Evolutionary conservation across 768 basidiomycete genomes (phyloP), one percentile per base, ranked within the genome.

Genomic region (Kwoniella mangroviensis): DNA sequence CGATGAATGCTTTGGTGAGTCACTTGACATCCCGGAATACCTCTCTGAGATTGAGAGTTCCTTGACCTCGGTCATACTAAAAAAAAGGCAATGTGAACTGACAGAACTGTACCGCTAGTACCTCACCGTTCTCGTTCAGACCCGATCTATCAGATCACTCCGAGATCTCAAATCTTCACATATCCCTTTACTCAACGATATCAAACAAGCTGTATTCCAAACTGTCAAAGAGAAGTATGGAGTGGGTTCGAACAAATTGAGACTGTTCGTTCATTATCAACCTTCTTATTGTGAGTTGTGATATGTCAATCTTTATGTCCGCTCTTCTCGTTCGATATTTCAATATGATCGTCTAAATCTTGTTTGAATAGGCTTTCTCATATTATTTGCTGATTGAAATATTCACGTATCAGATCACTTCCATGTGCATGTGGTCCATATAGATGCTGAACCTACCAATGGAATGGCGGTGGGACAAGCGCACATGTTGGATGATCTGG

Each of bases 221-320:
- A 81, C 90, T 3, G 90, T 88, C 0, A 76, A 85, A 61, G 86
- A 87, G 55, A 87, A 87, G 74, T 99, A 91, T 88, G 89, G 88
- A 0, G 84, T 96, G 1, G 84, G 83, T 4, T 74, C 79, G 17
- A 90, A 89, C 3, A 86, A 88, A 11, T 78, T 97, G 68, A 85
- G 94, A 75, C 85, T 95, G 85, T 94, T 89, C 76, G 84, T 98
- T 15, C 97, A 99, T 81, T 99, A 99, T 81, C 95, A 97, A 79
- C 96, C 96, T 0, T 92, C 90, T 45, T 98, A 98, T 79, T 98
- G 95, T 95, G 68, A 72, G 92, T 86, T 26, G 4, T 26, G 4
- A 2, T 4, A 26, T 26, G 26, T 26, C 26, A 4, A 2, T 26
- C 4, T 26, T 26, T 26, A n/a, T n/a, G n/a, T n/a, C 26, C 26